A percentile compares a stretch with the other conserved stretches of the same genome.
phyloP scores from a whole-genome alignment of 2,329 filamentous ascomycete genomes.

The Anthostomella pinea region DNA sequence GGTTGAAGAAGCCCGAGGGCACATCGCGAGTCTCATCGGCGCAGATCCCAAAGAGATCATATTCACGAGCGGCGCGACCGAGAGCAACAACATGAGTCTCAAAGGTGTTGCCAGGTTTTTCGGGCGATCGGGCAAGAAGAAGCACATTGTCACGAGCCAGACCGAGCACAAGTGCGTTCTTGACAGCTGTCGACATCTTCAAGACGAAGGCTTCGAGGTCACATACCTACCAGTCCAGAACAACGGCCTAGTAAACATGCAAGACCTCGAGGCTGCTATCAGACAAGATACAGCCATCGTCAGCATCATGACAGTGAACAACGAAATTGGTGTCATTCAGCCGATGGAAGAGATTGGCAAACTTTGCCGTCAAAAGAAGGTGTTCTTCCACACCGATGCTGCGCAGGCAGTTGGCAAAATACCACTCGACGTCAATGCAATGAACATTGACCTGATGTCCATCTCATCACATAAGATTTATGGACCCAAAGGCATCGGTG shows the following conservation, averaged over 20 bases:
- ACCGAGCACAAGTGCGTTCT: slow-evolving; percentile 99
- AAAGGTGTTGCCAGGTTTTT: slow-evolving; percentile 98
- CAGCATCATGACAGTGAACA: slow-evolving; percentile 99
- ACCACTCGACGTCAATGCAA: slow-evolving; percentile 90
- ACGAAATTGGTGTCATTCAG: slow-evolving; percentile 99
- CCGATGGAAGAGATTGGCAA: slow-evolving; percentile 90
- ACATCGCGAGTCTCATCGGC: slow-evolving; percentile 84
- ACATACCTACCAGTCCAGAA: slow-evolving; percentile 92
- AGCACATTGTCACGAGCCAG: slow-evolving; percentile 94
- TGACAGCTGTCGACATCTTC: slow-evolving; percentile 93
- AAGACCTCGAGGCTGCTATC: slow-evolving; percentile 83
- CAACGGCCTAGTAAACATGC: slow-evolving; percentile 82
- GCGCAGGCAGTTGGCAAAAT: slow-evolving; percentile 99
- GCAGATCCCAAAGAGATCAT: slow-evolving; percentile 98
- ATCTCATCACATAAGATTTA: slow-evolving; percentile 99
- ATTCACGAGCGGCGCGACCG: slow-evolving; percentile 95
- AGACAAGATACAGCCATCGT: slow-evolving; percentile 87
- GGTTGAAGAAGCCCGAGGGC: slow-evolving; percentile 78
- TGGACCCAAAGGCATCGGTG: slow-evolving; percentile 93
- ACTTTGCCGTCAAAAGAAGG: slow-evolving; percentile 84
- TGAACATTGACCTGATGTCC: slow-evolving; percentile 98
- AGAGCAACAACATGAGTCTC: slow-evolving; percentile 99
- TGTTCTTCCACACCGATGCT: slow-evolving; percentile 97
- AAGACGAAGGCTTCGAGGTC: slow-evolving; percentile 93
- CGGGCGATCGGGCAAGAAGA: slow-evolving; percentile 90